Percentiles rank a stretch among this genome's conserved stretches.
Conservation (phyloP, 225 moss, liverwort and hornwort species). For the Sphagnum contortum region DNA sequence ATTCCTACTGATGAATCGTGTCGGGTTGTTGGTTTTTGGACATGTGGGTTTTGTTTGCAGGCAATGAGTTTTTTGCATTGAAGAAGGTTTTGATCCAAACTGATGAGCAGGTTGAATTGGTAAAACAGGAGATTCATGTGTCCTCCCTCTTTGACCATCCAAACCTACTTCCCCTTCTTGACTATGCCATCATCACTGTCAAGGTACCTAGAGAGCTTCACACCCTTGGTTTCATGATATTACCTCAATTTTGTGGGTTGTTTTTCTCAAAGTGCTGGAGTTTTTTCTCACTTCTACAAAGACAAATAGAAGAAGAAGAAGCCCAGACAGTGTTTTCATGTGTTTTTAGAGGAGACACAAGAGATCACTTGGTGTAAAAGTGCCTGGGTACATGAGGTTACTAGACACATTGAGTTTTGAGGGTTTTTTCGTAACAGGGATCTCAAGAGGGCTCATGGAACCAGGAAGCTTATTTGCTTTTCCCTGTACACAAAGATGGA, state of each 20-base stretch:
- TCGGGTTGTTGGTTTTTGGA: too few species aligned
- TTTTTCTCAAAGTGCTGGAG: too few species aligned
- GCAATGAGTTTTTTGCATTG: constrained; percentile 77
- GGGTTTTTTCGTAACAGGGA: constrained; percentile 19
- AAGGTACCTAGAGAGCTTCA: constrained; percentile 31
- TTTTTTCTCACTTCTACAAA: too few species aligned
- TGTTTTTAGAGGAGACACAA: neutral
- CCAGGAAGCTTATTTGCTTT: constrained; percentile 82
- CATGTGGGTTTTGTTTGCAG: constrained; percentile 26
- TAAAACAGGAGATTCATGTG: constrained; percentile 65
- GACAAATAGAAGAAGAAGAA: neutral
- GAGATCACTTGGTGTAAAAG: neutral
- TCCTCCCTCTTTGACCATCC: constrained; percentile 70
- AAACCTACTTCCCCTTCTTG: constrained; percentile 74
- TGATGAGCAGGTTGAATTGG: constrained; percentile 81
- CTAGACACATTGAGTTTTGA: too few species aligned
- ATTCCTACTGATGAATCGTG: too few species aligned
- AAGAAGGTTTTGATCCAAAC: constrained; percentile 92
- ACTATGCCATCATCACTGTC: constrained; percentile 69
- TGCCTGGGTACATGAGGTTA: neutral
- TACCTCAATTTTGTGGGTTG: too few species aligned
- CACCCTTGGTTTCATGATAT: neutral
- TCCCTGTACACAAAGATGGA: constrained; percentile 74
- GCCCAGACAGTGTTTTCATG: neutral
- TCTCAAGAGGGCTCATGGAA: constrained; percentile 45